These are phyloP conservation scores for Meyerozyma elateridarum DNA, from an alignment of 1,139 yeast genomes.

Conservation along the genomic window DNA sequence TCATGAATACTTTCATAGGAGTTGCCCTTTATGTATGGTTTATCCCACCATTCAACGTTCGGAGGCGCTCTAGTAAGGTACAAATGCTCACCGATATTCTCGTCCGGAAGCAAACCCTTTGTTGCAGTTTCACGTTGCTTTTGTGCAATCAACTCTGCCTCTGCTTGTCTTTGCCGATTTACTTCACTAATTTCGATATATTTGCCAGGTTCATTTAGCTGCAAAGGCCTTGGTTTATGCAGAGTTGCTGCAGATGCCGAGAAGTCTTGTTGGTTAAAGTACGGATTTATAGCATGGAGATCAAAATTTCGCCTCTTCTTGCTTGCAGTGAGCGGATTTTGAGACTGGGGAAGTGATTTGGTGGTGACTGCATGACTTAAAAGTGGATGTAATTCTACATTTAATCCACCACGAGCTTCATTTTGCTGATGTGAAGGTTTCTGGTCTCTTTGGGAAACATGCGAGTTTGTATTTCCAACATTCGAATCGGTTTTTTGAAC, in stretches of 20 bases:
- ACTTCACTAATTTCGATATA: slow-evolving; percentile 53
- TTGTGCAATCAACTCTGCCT: slow-evolving; percentile 26
- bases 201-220: slow-evolving; percentile 58
- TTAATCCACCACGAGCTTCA: slow-evolving; percentile 47
- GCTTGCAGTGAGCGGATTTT: slow-evolving; percentile 25
- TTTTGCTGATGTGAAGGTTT: too few relatives aligned
- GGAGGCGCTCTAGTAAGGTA: slow-evolving; percentile 53
- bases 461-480: too few relatives aligned
- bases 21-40: slow-evolving; percentile 35
- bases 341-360: slow-evolving; percentile 21
- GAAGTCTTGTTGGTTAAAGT: slow-evolving; percentile 40
- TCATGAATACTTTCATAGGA: slow-evolving; percentile 22
- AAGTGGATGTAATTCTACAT: slow-evolving; percentile 58
- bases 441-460: too few relatives aligned
- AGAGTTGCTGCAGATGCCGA: slow-evolving; percentile 9
- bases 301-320: slow-evolving; percentile 31
- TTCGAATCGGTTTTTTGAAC: too few relatives aligned
- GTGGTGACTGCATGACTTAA: slow-evolving; percentile 28
- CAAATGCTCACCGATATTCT: slow-evolving; percentile 45
- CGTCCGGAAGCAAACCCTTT: slow-evolving; percentile 47
- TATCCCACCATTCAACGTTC: slow-evolving; percentile 80
- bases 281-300: slow-evolving; percentile 51
- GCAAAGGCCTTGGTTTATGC: slow-evolving; percentile 31
- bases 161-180: slow-evolving; percentile 35
- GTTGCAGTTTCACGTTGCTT: slow-evolving; percentile 21